Evolutionary conservation across 2,329 filamentous ascomycete genomes (phyloP).

Genomic region (Fusarium sp.): DNA sequence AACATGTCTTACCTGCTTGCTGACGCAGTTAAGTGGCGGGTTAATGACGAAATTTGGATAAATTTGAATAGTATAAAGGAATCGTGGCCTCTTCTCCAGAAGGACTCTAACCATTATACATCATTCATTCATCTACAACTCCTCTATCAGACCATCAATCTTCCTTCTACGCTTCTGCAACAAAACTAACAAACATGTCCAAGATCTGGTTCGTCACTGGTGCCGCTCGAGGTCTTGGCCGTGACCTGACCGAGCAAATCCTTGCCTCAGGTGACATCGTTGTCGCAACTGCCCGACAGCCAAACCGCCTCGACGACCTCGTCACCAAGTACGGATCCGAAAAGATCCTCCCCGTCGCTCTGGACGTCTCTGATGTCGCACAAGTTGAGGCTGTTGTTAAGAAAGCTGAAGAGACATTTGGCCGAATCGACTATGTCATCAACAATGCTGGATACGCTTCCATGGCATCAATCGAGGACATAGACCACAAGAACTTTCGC

Average conservation of each 20-base stretch:
- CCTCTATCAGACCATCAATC: neutral
- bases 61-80: neutral
- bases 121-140: neutral
- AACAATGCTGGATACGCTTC: conserved; percentile 72
- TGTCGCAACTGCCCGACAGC: conserved; percentile 57
- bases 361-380: conserved; percentile 59
- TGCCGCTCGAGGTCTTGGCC: conserved; percentile 59
- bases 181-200: conserved; percentile 30
- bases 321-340: conserved; percentile 50
- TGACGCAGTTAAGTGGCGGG: neutral
- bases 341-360: conserved; percentile 59
- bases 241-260: conserved; percentile 51
- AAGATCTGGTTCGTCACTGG: conserved; percentile 61
- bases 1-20: neutral
- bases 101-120: neutral
- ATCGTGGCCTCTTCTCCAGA: neutral
- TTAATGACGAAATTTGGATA: neutral
- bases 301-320: conserved; percentile 47
- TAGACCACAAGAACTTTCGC: conserved; percentile 59
- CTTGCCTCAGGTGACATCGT: conserved; percentile 54
- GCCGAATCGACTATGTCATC: conserved; percentile 67
- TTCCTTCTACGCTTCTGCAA: neutral
- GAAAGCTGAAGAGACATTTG: conserved; percentile 57
- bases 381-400: conserved; percentile 54
- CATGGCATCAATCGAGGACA: conserved; percentile 62